A percentile compares a stretch with the other conserved stretches of the same genome.
Conservation (phyloP, 1,284 basidiomycete genomes). For the Phylloporus gajari region DNA sequence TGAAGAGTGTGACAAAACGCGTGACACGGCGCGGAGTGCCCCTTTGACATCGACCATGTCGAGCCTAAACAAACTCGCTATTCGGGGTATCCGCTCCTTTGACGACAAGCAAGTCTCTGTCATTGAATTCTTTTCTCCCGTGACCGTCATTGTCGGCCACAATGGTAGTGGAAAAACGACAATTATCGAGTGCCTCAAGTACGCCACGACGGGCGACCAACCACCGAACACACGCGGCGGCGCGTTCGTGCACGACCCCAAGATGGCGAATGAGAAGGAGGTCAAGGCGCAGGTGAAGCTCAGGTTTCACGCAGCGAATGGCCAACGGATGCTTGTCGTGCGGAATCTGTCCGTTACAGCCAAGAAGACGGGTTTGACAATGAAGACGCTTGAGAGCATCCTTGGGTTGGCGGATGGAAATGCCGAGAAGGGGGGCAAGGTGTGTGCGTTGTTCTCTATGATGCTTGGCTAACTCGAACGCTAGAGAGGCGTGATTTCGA, state of each 20-base stretch:
- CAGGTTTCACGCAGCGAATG: constrained; percentile 90
- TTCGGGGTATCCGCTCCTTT: constrained; percentile 89
- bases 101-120: constrained; percentile 95
- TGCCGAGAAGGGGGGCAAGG: constrained; percentile 79
- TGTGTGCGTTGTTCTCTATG: constrained; percentile 44
- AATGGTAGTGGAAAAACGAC: constrained; percentile 99
- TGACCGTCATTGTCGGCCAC: constrained; percentile 98
- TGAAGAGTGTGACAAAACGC: constrained; percentile 14
- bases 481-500: constrained; percentile 89
- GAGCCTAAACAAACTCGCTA: constrained; percentile 86
- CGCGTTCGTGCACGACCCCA: constrained; percentile 97
- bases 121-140: constrained; percentile 97
- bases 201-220: constrained; percentile 97
- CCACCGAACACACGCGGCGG: constrained; percentile 98
- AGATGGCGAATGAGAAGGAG: constrained; percentile 98
- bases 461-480: background rate
- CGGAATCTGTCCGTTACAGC: constrained; percentile 93
- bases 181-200: constrained; percentile 99
- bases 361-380: constrained; percentile 91
- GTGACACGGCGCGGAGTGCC: constrained; percentile 7
- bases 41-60: constrained; percentile 66
- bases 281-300: constrained; percentile 98
- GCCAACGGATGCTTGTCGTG: constrained; percentile 89
- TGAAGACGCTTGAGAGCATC: constrained; percentile 98
- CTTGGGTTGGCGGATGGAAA: constrained; percentile 79